A percentile compares a stretch with the other conserved stretches of the same genome.
Conservation (phyloP, 2,329 filamentous ascomycete genomes). For the Talaromyces sp. region DNA sequence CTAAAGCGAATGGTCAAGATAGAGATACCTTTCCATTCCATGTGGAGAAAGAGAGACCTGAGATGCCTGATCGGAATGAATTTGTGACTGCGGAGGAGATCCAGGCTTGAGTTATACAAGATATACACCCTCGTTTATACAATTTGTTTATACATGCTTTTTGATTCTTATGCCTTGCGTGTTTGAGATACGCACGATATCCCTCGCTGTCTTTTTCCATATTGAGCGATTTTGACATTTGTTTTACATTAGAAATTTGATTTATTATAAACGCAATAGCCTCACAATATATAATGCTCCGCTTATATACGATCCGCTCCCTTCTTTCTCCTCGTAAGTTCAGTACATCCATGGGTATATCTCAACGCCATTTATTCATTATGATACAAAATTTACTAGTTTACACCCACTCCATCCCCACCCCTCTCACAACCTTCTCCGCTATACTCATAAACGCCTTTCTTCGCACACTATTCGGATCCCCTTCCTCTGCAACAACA, state of each 20-base stretch:
- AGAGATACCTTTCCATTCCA: not conserved
- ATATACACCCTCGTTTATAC: not conserved
- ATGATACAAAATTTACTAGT: not conserved
- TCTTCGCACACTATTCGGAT: conserved; percentile 62
- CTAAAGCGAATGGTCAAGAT: not conserved
- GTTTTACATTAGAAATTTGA: not conserved
- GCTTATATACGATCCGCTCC: not conserved
- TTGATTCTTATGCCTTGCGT: not conserved
- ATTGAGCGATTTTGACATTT: not conserved
- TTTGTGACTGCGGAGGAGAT: conserved; percentile 30
- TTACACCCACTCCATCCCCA: conserved; percentile 42
- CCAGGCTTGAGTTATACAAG: not conserved
- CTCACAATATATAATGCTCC: not conserved
- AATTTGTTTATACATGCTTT: not conserved
- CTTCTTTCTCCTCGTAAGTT: not conserved
- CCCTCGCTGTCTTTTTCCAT: not conserved
- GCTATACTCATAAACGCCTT: conserved; percentile 71
- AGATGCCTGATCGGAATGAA: conserved; percentile 29
- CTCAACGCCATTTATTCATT: not conserved
- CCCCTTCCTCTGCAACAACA: conserved; percentile 74
- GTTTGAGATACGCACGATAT: not conserved
- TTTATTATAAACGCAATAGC: not conserved
- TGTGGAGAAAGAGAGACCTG: conserved; percentile 20
- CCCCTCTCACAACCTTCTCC: conserved; percentile 45
- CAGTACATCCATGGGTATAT: not conserved